Base-by-base conservation (phyloP, 176 grass and related monocot species). In the Aegilops longissima region DNA sequence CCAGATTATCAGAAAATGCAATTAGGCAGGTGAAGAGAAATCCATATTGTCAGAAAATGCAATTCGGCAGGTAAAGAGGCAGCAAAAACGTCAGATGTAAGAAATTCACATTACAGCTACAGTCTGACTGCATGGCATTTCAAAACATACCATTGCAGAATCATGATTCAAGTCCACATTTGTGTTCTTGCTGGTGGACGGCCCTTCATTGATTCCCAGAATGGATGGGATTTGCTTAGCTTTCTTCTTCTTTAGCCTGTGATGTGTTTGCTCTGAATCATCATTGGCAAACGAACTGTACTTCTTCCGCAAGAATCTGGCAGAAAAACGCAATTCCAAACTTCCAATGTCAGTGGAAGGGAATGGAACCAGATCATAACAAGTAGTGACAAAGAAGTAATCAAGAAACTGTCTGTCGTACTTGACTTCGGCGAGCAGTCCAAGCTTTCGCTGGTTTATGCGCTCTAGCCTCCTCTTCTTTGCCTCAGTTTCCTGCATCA, bases 231-330 rank as follows among this genome's bases (percentile, higher is more conserved):
- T 47, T 20, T 12, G 80, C 34, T 6, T 20, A 49, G 70, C 36
- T 54, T 80, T 34, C 14, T 87, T 86, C 86, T 91, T 95, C 61
- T 77, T 77, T 12, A 95, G 66, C 20, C 40, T 87, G 82, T 68
- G 87, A 10, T 77, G 80, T 1, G 11, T 72, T 65, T 67, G 74
- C 38, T 89, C 88, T 1, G 77, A 75, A 4, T 66, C 79, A 24
- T 74, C 73, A 33, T 91, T 91, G 3, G 10, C 66, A 47, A 98
- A 80, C 6, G 62, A 82, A 17, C 45, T 30, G 38, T 80, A 80
- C 64, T 90, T 98, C 79, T 71, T 92, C 82, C 61, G 77, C 79
- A 98, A 85, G 76, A 98, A 95, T 77, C 93, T 95, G 67, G n/a
- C 16, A 85, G 12, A 44, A 83, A 13, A 69, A 83, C 42, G 12